A percentile compares a stretch with the other conserved stretches of the same genome.
Conservation (phyloP, 139 green algal genomes). For the Chlorokybus atmophyticus region DNA sequence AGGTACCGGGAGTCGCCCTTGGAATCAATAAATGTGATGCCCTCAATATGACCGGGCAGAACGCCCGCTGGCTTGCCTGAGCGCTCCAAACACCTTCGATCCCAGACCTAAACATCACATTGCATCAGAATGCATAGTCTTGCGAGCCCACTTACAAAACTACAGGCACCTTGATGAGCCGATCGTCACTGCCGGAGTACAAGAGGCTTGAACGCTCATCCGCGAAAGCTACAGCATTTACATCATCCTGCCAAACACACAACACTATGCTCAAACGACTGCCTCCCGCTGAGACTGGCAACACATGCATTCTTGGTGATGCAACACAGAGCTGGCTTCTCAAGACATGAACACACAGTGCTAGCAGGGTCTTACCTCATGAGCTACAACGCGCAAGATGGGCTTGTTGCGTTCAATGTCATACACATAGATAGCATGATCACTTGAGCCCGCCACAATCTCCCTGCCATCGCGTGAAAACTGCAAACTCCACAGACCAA, state of each 20-base stretch:
- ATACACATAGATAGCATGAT: slow-evolving; percentile 56
- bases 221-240: slow-evolving; percentile 81
- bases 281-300: too few species aligned
- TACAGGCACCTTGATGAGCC: slow-evolving; percentile 51
- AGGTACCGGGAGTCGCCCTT: slow-evolving; percentile 52
- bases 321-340: neutral
- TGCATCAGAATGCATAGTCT: too few species aligned
- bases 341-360: too few species aligned
- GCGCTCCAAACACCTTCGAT: neutral
- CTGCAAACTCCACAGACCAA: slow-evolving; percentile 29
- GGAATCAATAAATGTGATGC: slow-evolving; percentile 70
- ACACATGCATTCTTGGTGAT: too few species aligned
- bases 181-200: slow-evolving; percentile 65
- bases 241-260: slow-evolving; percentile 47
- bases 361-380: slow-evolving; percentile 4
- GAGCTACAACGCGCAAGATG: slow-evolving; percentile 7
- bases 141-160: too few species aligned
- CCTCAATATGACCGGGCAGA: slow-evolving; percentile 81
- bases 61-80: slow-evolving; percentile 41
- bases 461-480: slow-evolving; percentile 33
- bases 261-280: neutral
- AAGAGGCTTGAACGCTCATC: slow-evolving; percentile 53
- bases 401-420: slow-evolving; percentile 47
- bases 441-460: slow-evolving; percentile 58
- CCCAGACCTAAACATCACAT: too few species aligned